Evolutionary conservation across 140 eudicot species (phyloP), one percentile per base, ranked within the genome.

Genomic region (Flaveria floridana): DNA sequence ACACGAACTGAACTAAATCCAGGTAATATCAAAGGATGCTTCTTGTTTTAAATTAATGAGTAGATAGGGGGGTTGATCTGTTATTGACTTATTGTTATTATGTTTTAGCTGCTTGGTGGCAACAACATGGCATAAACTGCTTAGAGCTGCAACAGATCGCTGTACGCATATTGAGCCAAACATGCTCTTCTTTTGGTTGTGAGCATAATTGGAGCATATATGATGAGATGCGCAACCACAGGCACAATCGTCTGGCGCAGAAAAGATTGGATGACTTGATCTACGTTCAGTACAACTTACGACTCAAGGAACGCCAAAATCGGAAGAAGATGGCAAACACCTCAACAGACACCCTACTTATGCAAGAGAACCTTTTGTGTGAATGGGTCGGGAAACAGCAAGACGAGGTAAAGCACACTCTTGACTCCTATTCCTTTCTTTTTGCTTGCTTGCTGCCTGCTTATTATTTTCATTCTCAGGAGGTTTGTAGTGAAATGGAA

Each of bases 81-180:
- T 53, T 16, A 16, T 28, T 28, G 34, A 28, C 34, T 28, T 28
- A 28, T 52, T 55, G 30, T 64, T 30, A 16, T 78, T 48, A 3
- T 82, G 79, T 69, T 82, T 44, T 76, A 92, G 98, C 95, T 84
- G 98, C 92, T 65, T 92, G 98, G 98, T 92, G 98, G 98, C 96
- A 92, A 84, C 98, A 92, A 70, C 98, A 92, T 81, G 98, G 98
- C 65, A 89, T 92, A 78, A 87, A 89, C 82, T 92, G 98, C 79
- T 80, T 92, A 71, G 98, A 92, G 82, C 86, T 92, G 80, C 98
- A 89, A 70, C 81, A 84, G 66, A 87, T 92, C 46, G 96, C 96
- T 53, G 96, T 92, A 42, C 95, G 98, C 44, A 92, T 92, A 81
- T 78, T 92, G 84, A 92, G 98, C 65, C 98, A 92, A 78, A 92